phyloP scores from a whole-genome alignment of 805 yeast genomes.

The Limtongia smithiae region DNA sequence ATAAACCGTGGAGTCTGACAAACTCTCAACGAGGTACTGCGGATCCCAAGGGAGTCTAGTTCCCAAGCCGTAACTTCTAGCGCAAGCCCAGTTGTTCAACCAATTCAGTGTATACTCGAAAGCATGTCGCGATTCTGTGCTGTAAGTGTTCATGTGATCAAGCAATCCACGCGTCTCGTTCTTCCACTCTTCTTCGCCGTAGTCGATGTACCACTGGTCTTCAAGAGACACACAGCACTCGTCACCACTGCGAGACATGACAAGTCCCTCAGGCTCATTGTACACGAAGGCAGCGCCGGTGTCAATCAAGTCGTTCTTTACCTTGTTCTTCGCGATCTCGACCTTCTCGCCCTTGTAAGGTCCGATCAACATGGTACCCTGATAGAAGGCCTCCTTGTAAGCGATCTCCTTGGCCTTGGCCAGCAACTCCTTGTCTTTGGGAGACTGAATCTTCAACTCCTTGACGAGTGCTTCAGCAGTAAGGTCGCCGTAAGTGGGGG shows the following conservation, averaged over 20 bases:
- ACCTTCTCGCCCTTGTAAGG: constrained; percentile 84
- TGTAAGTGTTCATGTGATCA: constrained; percentile 68
- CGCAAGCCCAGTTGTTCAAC: constrained; percentile 98
- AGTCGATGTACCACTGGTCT: constrained; percentile 97
- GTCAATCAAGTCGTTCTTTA: constrained; percentile 74
- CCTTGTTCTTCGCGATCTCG: constrained; percentile 84
- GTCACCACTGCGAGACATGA: constrained; percentile 93
- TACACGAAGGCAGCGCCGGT: constrained; percentile 80
- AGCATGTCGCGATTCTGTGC: constrained; percentile 80
- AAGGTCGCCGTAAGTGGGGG: constrained; percentile 82
- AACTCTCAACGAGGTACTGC: constrained; percentile 84
- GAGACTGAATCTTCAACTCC: constrained; percentile 86
- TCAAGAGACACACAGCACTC: constrained; percentile 94
- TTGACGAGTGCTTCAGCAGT: constrained; percentile 83
- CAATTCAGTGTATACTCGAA: constrained; percentile 93
- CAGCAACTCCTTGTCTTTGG: constrained; percentile 82
- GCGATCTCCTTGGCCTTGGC: constrained; percentile 92
- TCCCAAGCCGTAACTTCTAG: constrained; percentile 95
- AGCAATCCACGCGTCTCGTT: constrained; percentile 75
- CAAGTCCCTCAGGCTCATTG: constrained; percentile 89
- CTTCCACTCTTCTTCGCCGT: constrained; percentile 93
- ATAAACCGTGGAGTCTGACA: constrained; percentile 93
- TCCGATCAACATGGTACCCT: constrained; percentile 78
- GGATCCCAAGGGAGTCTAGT: constrained; percentile 96
- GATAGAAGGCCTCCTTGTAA: constrained; percentile 94